Evolutionary conservation across 345 rosid species (phyloP).

Genomic region (Theobroma cacao): DNA sequence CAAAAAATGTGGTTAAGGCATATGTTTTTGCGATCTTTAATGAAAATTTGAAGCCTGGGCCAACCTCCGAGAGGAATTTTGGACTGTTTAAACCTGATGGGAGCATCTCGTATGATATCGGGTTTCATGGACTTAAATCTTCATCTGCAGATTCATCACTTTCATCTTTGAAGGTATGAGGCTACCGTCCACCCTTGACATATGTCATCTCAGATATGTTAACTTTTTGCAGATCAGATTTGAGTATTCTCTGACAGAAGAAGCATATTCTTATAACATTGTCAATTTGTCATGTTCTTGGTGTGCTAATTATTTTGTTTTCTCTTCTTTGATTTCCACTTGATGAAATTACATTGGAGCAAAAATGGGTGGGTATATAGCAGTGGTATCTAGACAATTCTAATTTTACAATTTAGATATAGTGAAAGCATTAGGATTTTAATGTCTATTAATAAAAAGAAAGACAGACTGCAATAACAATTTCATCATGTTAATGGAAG

Average conservation of each 20-base stretch:
- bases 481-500: neutral
- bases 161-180: conserved; percentile 65
- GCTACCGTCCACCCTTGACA: conserved; percentile 6
- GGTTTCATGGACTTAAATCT: conserved; percentile 73
- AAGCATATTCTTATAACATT: neutral
- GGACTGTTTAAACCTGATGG: conserved; percentile 96
- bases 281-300: neutral
- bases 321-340: neutral
- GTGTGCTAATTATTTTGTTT: neutral
- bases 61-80: conserved; percentile 85
- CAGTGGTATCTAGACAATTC: neutral
- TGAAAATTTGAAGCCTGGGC: conserved; percentile 74
- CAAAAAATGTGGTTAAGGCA: conserved; percentile 67
- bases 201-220: conserved; percentile 12
- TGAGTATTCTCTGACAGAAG: neutral
- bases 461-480: neutral
- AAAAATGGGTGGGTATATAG: neutral
- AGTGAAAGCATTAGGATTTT: neutral
- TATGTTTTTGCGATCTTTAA: conserved; percentile 91
- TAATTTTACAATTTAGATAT: neutral
- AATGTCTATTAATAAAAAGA: neutral
- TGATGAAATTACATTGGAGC: neutral
- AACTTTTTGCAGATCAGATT: neutral
- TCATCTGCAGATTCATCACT: conserved; percentile 49
- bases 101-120: conserved; percentile 79